Evolutionary conservation across 2,329 filamentous ascomycete genomes (phyloP).

Genomic region (Neocucurbitaria cava): DNA sequence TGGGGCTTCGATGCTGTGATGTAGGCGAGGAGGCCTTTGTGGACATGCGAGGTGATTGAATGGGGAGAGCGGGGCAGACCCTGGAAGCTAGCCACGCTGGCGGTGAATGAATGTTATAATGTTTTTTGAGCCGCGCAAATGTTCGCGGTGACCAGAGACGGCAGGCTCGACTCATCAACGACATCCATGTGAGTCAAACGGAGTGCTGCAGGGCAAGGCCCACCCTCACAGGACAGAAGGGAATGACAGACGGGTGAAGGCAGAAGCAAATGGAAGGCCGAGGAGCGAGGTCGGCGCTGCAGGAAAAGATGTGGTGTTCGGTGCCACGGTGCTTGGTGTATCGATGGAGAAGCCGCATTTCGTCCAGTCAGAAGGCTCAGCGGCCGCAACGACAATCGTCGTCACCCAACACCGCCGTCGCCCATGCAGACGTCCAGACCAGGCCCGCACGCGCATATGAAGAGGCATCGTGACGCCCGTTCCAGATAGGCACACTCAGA

Average conservation of each 20-base stretch:
- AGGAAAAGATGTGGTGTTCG: no score
- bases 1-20: conserved; percentile 36
- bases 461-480: not conserved
- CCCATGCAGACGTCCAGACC: conserved; percentile 15
- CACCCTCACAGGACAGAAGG: not conserved
- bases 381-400: conserved; percentile 35
- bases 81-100: not conserved
- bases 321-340: conserved; percentile 15
- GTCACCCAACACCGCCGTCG: conserved; percentile 27
- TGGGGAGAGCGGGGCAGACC: conserved; percentile 1
- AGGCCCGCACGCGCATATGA: conserved; percentile 7
- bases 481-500: conserved; percentile 16
- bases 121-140: conserved; percentile 29
- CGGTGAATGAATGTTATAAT: conserved; percentile 24
- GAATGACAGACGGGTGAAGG: conserved; percentile 3
- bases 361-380: conserved; percentile 42
- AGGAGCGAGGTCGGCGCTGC: conserved; percentile 3
- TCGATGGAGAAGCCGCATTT: conserved; percentile 37
- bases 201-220: not conserved
- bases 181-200: conserved; percentile 37
- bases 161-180: conserved; percentile 38
- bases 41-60: conserved; percentile 39
- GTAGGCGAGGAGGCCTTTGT: conserved; percentile 23
- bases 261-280: not conserved
- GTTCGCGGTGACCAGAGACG: conserved; percentile 36